Percentiles rank a stretch among this genome's conserved stretches.
Conservation (phyloP, 768 basidiomycete species). For the Xerocomus potaroensis region DNA sequence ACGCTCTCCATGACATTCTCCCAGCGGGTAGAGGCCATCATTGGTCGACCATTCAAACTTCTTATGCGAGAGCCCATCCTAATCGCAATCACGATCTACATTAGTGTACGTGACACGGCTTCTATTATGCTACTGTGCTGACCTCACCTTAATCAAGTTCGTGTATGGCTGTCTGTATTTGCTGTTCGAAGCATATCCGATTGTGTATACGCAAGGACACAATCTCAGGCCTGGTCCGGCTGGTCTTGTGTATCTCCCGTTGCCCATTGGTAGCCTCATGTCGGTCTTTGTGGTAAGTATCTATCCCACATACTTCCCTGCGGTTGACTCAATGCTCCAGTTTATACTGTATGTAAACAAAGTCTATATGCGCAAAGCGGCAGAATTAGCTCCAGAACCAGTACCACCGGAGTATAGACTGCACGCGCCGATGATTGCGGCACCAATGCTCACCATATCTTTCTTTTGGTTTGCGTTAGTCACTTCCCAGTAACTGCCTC, state of each 20-base stretch:
- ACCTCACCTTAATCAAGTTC: too few relatives aligned
- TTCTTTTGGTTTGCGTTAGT: slow-evolving; percentile 65
- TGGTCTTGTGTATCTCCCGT: slow-evolving; percentile 59
- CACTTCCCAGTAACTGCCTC: too few relatives aligned
- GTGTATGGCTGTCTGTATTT: slow-evolving; percentile 61
- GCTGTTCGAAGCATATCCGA: slow-evolving; percentile 57
- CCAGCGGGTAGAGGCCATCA: slow-evolving; percentile 42
- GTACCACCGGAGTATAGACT: slow-evolving; percentile 61
- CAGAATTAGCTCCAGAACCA: slow-evolving; percentile 42
- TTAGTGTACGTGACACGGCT: slow-evolving; percentile 51
- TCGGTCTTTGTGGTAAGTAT: slow-evolving; percentile 43
- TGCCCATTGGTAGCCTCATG: slow-evolving; percentile 49
- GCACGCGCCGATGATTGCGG: slow-evolving; percentile 44
- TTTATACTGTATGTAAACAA: slow-evolving; percentile 49
- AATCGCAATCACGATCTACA: slow-evolving; percentile 57
- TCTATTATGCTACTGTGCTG: too few relatives aligned
- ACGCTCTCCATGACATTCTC: slow-evolving; percentile 33
- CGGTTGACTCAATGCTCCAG: slow-evolving; percentile 17
- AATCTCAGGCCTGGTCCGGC: slow-evolving; percentile 48
- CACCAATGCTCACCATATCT: slow-evolving; percentile 47
- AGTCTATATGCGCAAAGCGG: slow-evolving; percentile 41
- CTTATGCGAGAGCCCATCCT: slow-evolving; percentile 65
- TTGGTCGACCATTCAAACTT: slow-evolving; percentile 59
- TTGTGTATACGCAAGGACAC: slow-evolving; percentile 53
- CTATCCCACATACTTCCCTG: neutral